Evolutionary conservation across 345 rosid species (phyloP), one percentile per base, ranked within the genome.

Genomic region (Boechera divaricarpa): DNA sequence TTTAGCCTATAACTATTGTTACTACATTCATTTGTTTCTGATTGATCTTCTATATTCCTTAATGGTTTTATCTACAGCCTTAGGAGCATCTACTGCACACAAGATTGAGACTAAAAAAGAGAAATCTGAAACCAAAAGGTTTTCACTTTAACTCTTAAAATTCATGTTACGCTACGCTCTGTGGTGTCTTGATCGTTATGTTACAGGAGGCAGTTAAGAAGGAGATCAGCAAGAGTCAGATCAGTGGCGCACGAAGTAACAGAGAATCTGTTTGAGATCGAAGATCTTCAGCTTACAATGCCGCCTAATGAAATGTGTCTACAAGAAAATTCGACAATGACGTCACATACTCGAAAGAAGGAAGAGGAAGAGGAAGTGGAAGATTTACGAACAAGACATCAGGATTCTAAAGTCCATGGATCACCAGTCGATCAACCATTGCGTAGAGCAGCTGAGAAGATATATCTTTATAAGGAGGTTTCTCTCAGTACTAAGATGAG

Each of bases 71-170:
- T 49, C 12, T 76, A 82, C 81, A 93, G 97, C 98, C 24, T 75
- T 83, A 77, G 88, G 86, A 47, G 78, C 84, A 78, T 77, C 85
- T 7, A 70, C 82, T 44, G n/a, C 78, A 12, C 67, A 57, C 54
- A 81, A 59, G 65, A 74, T 28, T 64, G 83, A 60, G 45, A 61
- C 42, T 59, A 88, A 86, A 42, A 84, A 85, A 45, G 89, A 86
- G 67, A 88, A 79, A 77, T 69, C 52, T 7, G 87, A 88, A 77
- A 83, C 73, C 74, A 90, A 89, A 84, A 87, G 94, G 96, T 88
- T 61, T 77, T 45, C 8, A 33, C 73, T 42, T 26, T 4, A 11
- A 31, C 31, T 47, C 45, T 26, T 55, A 1, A 6, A 10, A 26
- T 35, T 66, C 38, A n/a, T 70, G 6, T 42, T 60, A 42, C 1